Evolutionary conservation across 176 grass and related monocot species (phyloP).

Genomic region (Oryza officinalis): DNA sequence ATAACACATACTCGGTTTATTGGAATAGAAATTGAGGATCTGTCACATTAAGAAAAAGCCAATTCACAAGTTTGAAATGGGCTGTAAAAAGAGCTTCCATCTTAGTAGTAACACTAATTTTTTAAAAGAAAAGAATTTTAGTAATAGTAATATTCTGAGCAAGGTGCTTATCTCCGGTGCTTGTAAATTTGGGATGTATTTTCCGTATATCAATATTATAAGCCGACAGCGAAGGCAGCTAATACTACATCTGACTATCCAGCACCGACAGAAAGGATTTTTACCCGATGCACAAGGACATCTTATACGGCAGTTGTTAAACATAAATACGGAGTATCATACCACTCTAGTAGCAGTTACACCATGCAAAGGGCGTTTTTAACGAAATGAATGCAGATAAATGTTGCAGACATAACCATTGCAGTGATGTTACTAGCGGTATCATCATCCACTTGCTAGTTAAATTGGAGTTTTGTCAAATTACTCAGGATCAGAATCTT

Average conservation of each 20-base stretch:
- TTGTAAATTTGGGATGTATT: too few species aligned
- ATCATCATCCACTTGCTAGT: not conserved
- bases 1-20: not conserved
- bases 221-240: too few species aligned
- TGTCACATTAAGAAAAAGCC: not conserved
- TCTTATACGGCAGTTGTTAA: not conserved
- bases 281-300: not conserved
- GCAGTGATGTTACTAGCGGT: not conserved
- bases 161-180: too few species aligned
- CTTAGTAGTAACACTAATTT: not conserved
- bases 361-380: constrained; percentile 18
- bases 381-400: not conserved
- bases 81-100: not conserved
- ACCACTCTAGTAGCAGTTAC: constrained; percentile 16
- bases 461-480: too few species aligned
- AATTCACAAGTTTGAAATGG: not conserved
- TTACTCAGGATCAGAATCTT: not conserved
- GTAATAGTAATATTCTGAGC: too few species aligned
- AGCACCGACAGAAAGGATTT: not conserved
- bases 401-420: not conserved
- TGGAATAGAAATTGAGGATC: not conserved
- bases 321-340: not conserved
- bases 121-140: too few species aligned
- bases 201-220: too few species aligned
- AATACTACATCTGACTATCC: too few species aligned